These are phyloP conservation scores for Sherardia arvensis DNA, from an alignment of 257 asterid species.

Conservation along the genomic window DNA sequence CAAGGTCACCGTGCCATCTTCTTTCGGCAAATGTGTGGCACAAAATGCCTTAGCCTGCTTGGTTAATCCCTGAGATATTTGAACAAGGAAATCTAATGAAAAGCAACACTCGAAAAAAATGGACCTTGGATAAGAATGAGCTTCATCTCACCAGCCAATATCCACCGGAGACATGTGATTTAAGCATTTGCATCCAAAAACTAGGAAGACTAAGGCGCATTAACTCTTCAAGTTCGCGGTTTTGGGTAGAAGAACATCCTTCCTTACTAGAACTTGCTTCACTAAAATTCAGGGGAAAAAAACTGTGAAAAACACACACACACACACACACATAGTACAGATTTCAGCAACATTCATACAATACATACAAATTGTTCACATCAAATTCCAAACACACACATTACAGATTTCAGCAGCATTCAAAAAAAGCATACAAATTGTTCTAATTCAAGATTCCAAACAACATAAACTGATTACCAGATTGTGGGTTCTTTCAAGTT, in stretches of 20 bases:
- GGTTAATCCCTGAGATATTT: constrained; percentile 38
- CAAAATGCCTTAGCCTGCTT: constrained; percentile 40
- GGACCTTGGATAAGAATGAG: neutral
- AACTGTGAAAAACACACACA: neutral
- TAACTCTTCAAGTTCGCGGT: constrained; percentile 29
- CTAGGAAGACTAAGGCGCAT: constrained; percentile 31
- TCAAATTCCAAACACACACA: neutral
- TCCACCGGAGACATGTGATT: constrained; percentile 46
- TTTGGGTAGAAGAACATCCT: constrained; percentile 21
- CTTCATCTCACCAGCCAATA: constrained; percentile 48
- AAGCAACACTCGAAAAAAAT: neutral
- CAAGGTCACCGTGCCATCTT: constrained; percentile 35
- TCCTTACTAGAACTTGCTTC: constrained; percentile 13
- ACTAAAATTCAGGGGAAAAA: constrained; percentile 2
- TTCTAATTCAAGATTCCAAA: neutral
- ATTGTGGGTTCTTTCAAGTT: neutral
- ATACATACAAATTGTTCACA: neutral
- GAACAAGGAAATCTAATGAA: neutral
- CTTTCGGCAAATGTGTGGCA: constrained; percentile 42
- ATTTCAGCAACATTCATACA: neutral
- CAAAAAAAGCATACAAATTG: neutral
- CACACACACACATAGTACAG: no score
- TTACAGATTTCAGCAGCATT: neutral
- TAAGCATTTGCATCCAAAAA: constrained; percentile 41
- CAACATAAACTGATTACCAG: constrained; percentile 21